Percentiles rank a stretch among this genome's conserved stretches.
Evolutionary conservation across 768 basidiomycete species (phyloP).

Genomic region (Baorangia bicolor): DNA sequence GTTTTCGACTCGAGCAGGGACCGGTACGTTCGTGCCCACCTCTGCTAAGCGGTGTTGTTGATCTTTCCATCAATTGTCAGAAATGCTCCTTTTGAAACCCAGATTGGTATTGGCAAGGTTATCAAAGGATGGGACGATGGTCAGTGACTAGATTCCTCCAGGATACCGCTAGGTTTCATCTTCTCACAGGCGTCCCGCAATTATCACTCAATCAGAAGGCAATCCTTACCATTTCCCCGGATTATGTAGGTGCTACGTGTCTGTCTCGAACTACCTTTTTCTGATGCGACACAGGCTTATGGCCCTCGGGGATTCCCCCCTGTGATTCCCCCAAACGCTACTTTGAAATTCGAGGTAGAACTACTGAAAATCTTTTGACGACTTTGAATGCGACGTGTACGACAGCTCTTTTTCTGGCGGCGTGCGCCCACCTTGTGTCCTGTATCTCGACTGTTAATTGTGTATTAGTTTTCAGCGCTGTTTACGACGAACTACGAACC

Average conservation of each 20-base stretch:
- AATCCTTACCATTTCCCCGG: constrained; percentile 61
- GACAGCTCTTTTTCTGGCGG: constrained; percentile 12
- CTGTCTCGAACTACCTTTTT: not conserved
- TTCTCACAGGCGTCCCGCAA: constrained; percentile 62
- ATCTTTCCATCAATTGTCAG: constrained; percentile 37
- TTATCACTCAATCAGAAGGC: constrained; percentile 79
- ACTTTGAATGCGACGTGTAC: constrained; percentile 20
- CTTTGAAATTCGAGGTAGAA: constrained; percentile 82
- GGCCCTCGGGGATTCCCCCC: constrained; percentile 75
- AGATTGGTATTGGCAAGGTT: constrained; percentile 78
- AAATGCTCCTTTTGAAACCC: constrained; percentile 56
- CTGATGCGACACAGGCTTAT: constrained; percentile 52
- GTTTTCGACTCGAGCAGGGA: constrained; percentile 77
- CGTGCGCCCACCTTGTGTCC: constrained; percentile 24
- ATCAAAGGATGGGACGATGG: constrained; percentile 94
- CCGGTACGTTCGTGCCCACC: constrained; percentile 45
- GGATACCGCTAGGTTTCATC: not conserved
- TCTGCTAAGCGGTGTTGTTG: not conserved
- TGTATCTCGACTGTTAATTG: constrained; percentile 24
- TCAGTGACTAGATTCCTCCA: constrained; percentile 29
- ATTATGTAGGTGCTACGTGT: constrained; percentile 57
- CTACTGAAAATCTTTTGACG: constrained; percentile 63
- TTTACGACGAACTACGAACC: not conserved
- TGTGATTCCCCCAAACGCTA: constrained; percentile 74
- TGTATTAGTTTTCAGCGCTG: constrained; percentile 11